These are phyloP conservation scores for Penicillium chermesinum DNA, from an alignment of 495 filamentous ascomycete genomes.

Conservation along the genomic window DNA sequence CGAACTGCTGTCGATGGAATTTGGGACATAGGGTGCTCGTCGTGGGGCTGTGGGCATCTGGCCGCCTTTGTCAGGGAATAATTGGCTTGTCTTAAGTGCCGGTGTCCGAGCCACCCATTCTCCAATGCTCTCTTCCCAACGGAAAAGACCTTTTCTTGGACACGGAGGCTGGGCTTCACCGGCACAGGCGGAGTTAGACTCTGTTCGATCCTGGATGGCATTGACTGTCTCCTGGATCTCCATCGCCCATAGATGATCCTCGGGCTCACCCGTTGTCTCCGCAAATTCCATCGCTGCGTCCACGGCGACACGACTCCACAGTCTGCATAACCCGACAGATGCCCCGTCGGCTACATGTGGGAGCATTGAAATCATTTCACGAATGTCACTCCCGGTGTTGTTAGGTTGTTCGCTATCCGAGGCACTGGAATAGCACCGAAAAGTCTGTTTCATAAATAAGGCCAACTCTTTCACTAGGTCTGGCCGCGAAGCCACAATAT, in stretches of 20 bases:
- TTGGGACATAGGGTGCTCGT: slow-evolving; percentile 6
- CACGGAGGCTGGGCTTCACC: slow-evolving; percentile 13
- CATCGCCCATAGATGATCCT: slow-evolving; percentile 46
- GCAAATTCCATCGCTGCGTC: slow-evolving; percentile 46
- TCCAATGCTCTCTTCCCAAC: slow-evolving; percentile 53
- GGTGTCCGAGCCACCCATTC: slow-evolving; percentile 51
- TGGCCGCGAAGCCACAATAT: slow-evolving; percentile 23
- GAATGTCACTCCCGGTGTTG: slow-evolving; percentile 22
- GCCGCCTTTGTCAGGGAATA: slow-evolving; percentile 5
- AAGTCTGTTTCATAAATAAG: slow-evolving; percentile 30
- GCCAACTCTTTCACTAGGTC: slow-evolving; percentile 36
- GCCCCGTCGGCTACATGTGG: slow-evolving; percentile 14
- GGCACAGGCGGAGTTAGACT: slow-evolving; percentile 6
- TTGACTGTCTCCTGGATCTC: slow-evolving; percentile 39
- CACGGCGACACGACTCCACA: slow-evolving; percentile 40
- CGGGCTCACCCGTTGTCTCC: slow-evolving; percentile 40
- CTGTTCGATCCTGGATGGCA: slow-evolving; percentile 12
- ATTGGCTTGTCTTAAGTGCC: slow-evolving; percentile 17
- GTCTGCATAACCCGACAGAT: slow-evolving; percentile 16
- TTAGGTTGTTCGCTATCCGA: slow-evolving; percentile 19
- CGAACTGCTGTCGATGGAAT: slow-evolving; percentile 26
- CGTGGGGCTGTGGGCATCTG: background rate
- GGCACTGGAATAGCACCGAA: slow-evolving; percentile 30
- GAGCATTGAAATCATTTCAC: slow-evolving; percentile 28
- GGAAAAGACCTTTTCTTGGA: slow-evolving; percentile 30